Base-by-base conservation (phyloP, 2,329 filamentous ascomycete genomes). In the Fusarium chlamydosporum region DNA sequence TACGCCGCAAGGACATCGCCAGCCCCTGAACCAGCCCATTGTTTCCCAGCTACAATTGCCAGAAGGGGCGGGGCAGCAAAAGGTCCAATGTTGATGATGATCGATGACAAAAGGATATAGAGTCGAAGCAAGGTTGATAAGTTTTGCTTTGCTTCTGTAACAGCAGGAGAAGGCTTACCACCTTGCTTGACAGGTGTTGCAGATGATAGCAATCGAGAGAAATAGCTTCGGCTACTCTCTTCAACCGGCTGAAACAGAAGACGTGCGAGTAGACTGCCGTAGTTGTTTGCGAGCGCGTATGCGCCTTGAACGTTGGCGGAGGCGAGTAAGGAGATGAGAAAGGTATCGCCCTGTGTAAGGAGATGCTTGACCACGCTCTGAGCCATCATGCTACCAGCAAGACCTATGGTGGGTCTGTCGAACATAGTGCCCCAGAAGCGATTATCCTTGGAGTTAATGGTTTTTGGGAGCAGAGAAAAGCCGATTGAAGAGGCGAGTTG, bases 171-270 rank as follows among this genome's bases (percentile, higher is more conserved):
- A 29, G 72, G 38, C 23, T 74, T 69, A 26, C 60, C 65, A 43
- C 61, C 74, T 15, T 68, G 41, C 13, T 55, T 51, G 13, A 45
- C 31, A 7, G 69, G 52, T 15, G 65, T 43, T 6, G 77, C 67
- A 4, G 79, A 76, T 0, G 84, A 79, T 23, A 97, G 88, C 1
- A 97, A 83, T 34, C 91, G 91, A 53, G 93, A 94, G 63, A 98
- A 97, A 76, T 97, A 90, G 75, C 91, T 94, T 38, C 96, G 91
- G 68, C 92, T 94, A 77, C 91, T 95, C 79, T 99, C 96, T 79
- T 99, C 96, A 62, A 99, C 89, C 9, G 96, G 96, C 75, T 98
- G 96, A 77, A 99, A 95, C 51, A 99, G 82, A 68, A 98, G 88
- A 4, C 96, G 88, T 0, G 96, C 96, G 29, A 97, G 82, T 1